These are phyloP conservation scores for Nothophytophthora sp. DNA, from an alignment of 352 stramenopile species.

Conservation along the genomic window DNA sequence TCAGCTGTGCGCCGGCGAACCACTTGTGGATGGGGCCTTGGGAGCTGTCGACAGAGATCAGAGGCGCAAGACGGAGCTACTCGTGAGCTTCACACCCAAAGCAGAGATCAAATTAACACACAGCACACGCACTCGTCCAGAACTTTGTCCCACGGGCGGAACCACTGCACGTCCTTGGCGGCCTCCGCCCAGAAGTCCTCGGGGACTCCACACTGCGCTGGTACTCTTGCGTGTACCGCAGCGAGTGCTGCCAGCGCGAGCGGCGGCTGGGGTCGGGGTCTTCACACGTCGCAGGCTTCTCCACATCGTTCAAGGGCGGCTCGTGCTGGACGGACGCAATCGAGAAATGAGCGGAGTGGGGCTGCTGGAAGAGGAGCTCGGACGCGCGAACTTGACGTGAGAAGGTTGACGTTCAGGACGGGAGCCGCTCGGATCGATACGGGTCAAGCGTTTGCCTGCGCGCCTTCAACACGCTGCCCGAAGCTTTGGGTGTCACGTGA, in stretches of 20 bases:
- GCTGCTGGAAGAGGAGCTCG: no score
- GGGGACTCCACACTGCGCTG: slow-evolving; percentile 36
- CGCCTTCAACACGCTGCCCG: neutral
- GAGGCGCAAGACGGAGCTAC: no score
- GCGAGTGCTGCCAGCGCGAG: slow-evolving; percentile 12
- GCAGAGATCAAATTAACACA: neutral
- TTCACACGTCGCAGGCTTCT: neutral
- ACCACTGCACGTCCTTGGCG: slow-evolving; percentile 54
- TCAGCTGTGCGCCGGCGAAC: slow-evolving; percentile 66
- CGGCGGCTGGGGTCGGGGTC: neutral
- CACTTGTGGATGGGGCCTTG: slow-evolving; percentile 36
- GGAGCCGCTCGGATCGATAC: no score
- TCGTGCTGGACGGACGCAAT: no score
- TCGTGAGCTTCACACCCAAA: slow-evolving; percentile 1
- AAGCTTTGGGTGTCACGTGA: neutral
- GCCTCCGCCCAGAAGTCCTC: slow-evolving; percentile 55
- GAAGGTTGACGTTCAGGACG: no score
- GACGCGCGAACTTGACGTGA: no score
- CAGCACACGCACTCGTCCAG: slow-evolving; percentile 38
- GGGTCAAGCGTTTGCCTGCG: no score
- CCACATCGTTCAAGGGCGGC: no score
- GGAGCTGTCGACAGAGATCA: slow-evolving; percentile 30
- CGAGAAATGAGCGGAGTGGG: no score
- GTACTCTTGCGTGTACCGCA: slow-evolving; percentile 45
- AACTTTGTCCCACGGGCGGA: slow-evolving; percentile 44